These are phyloP conservation scores for Aspergillus terreus DNA, from an alignment of 2,329 filamentous ascomycete species.

Conservation along the genomic window DNA sequence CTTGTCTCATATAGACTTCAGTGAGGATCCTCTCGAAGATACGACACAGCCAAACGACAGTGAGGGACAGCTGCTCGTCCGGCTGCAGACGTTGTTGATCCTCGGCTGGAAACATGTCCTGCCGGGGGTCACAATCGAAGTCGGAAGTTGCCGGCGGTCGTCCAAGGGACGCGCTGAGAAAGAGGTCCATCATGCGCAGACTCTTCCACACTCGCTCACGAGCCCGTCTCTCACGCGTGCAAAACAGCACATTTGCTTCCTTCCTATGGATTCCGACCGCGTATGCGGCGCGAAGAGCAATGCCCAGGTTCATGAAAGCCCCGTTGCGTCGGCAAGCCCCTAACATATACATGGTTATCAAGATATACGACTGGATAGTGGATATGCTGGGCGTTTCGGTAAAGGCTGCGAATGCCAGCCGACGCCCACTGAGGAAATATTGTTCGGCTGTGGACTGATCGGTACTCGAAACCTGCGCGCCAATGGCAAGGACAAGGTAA, in stretches of 20 bases:
- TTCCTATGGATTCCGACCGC: conserved; percentile 51
- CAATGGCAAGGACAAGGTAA: conserved; percentile 51
- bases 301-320: conserved; percentile 50
- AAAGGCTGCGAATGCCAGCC: conserved; percentile 44
- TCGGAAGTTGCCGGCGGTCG: conserved; percentile 53
- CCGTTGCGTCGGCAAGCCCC: conserved; percentile 51
- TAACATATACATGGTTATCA: conserved; percentile 53
- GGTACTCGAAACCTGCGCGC: conserved; percentile 40
- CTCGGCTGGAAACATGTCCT: conserved; percentile 30
- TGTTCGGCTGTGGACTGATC: conserved; percentile 43
- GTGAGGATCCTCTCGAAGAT: conserved; percentile 42
- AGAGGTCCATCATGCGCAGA: conserved; percentile 49
- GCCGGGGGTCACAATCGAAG: conserved; percentile 41
- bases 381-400: conserved; percentile 48
- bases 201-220: conserved; percentile 53
- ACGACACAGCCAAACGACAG: conserved; percentile 43
- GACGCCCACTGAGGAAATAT: conserved; percentile 46
- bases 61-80: conserved; percentile 45
- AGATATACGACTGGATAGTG: conserved; percentile 50
- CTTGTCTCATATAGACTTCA: conserved; percentile 42
- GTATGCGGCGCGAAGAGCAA: conserved; percentile 51
- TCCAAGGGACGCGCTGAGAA: conserved; percentile 50
- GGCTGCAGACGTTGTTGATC: conserved; percentile 17
- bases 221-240: conserved; percentile 36
- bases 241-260: conserved; percentile 51